Base-by-base conservation (phyloP, 179 eudicot species). In the Actinidia polygama region DNA sequence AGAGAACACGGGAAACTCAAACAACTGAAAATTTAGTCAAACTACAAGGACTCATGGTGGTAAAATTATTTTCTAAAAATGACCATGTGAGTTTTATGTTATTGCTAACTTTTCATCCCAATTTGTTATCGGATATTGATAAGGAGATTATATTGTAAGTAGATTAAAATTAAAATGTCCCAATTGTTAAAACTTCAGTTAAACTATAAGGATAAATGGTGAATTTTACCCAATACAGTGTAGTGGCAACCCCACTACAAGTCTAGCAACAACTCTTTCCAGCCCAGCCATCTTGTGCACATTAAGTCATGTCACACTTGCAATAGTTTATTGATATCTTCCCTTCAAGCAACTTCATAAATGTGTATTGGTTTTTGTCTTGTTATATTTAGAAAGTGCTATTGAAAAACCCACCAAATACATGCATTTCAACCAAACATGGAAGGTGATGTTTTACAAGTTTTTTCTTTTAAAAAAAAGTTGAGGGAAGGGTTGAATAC, bases 271-370 rank as follows among this genome's bases (percentile, higher is more conserved):
- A 18, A 51, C 76, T 26, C 82, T 79, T 79, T 79, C 63, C 51
- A 53, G 63, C 82, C 75, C 30, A 55, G 75, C 82, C 75, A 80
- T 69, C 12, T 51, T 47, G 72, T 78, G 81, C 79, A 58, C 54
- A 26, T 79, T 67, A 79, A 50, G 81, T 79, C 81, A 79, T 26
- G 62, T 26, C 55, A 49, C 79, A 77, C 79, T 77, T 77, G 5
- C 53, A 77, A 77, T 59, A 77, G 79, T 59, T 77, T 72, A 24
- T 75, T 58, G 16, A 19, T 57, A 36, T 66, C 26, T n/a, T 47
- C 40, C 21, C n/a, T 21, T 7, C 15, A 78, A 47, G 19, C 50
- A 7, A 78, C 21, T 62, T 11, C 21, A 47, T 8, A 78, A 7
- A 19, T 21, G 4, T 47, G 3, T 10, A 46, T 67, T 9, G 14